Conservation (phyloP, 495 filamentous ascomycete genomes). For the Neurospora terricola region DNA sequence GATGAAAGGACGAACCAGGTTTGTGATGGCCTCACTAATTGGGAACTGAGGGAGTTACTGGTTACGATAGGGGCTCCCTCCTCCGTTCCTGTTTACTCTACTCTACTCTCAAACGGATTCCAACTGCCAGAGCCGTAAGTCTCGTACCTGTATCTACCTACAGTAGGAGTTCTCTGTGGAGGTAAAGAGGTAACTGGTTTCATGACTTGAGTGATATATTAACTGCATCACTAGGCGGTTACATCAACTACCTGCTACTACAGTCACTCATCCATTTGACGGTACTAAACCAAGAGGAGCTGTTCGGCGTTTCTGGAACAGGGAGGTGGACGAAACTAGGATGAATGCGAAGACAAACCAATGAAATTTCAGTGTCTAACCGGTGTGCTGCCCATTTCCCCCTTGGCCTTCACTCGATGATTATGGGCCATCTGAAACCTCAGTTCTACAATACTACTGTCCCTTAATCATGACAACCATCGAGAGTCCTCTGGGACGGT, state of each 20-base stretch:
- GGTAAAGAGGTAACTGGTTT: not conserved
- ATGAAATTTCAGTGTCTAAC: not conserved
- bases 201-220: not conserved
- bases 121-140: not conserved
- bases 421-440: too few species aligned
- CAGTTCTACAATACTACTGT: not conserved
- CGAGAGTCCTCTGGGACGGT: not conserved
- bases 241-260: not conserved
- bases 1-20: too few species aligned
- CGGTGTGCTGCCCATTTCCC: not conserved
- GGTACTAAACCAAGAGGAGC: not conserved
- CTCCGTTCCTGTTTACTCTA: too few species aligned
- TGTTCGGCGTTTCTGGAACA: not conserved
- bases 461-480: not conserved
- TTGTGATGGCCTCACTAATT: too few species aligned
- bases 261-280: not conserved
- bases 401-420: too few species aligned
- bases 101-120: not conserved
- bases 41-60: too few species aligned
- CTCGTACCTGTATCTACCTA: not conserved
- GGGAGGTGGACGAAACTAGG: too few species aligned
- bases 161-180: not conserved
- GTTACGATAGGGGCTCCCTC: too few species aligned
- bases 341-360: not conserved
- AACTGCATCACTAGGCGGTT: not conserved